A percentile compares a stretch with the other conserved stretches of the same genome.
These are phyloP conservation scores for Parmelia sp. DNA, from an alignment of 495 filamentous ascomycete genomes.

Conservation along the genomic window DNA sequence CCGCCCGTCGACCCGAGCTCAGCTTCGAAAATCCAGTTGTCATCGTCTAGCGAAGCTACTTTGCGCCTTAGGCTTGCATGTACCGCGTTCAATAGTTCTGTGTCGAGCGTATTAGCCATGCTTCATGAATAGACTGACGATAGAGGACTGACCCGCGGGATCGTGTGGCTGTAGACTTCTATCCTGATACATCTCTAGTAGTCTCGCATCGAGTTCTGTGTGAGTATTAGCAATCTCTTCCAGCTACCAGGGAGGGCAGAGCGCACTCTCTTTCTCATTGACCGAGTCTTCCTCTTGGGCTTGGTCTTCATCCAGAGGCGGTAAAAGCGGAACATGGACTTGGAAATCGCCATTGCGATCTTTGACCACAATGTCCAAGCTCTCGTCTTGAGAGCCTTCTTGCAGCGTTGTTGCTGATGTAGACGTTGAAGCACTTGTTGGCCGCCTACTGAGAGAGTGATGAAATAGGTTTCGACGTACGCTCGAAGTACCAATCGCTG, in stretches of 20 bases:
- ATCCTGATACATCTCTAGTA: constrained; percentile 52
- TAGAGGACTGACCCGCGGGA: constrained; percentile 52
- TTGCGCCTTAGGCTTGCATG: constrained; percentile 65
- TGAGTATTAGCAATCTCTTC: constrained; percentile 10
- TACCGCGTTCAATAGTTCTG: constrained; percentile 67
- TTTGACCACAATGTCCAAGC: constrained; percentile 66
- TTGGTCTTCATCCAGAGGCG: constrained; percentile 46
- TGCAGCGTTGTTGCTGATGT: constrained; percentile 32
- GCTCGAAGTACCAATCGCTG: constrained; percentile 27
- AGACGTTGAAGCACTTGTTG: constrained; percentile 43
- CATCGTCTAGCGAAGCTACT: constrained; percentile 66
- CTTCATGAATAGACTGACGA: constrained; percentile 9
- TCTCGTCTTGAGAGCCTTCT: constrained; percentile 38
- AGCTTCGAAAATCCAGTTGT: constrained; percentile 87
- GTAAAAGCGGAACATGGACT: constrained; percentile 59
- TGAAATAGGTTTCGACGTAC: constrained; percentile 73
- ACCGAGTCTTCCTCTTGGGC: constrained; percentile 40
- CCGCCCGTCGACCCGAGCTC: constrained; percentile 43
- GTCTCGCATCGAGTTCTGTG: constrained; percentile 42
- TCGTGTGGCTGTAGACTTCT: constrained; percentile 59
- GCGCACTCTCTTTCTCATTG: constrained; percentile 45
- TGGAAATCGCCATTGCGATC: constrained; percentile 70
- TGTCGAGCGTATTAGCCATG: constrained; percentile 26
- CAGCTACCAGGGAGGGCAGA: constrained; percentile 6
- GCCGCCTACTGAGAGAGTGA: constrained; percentile 60